Conservation (phyloP, 1,139 yeast genomes). For the Kurtzmaniella quercitrusa region DNA sequence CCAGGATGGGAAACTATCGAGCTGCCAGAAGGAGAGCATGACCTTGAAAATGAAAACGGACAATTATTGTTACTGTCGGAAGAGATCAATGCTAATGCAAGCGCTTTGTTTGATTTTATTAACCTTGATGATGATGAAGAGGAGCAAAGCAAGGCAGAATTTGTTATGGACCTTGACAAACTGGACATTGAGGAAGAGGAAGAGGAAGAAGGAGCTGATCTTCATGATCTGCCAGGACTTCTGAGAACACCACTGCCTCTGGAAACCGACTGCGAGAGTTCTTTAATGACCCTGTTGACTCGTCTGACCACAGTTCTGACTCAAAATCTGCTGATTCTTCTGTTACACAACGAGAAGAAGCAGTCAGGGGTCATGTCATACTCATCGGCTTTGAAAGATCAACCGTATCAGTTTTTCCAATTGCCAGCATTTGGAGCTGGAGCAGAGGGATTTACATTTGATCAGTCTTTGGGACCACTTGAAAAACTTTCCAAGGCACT, state of each 20-base stretch:
- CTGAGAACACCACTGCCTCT: conserved; percentile 41
- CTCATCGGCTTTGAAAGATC: conserved; percentile 5
- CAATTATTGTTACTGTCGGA: conserved; percentile 4
- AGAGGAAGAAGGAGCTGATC: conserved; percentile 22
- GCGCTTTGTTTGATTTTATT: conserved; percentile 2
- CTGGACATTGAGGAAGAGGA: conserved; percentile 21
- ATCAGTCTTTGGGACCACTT: conserved; percentile 11
- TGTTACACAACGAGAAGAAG: conserved; percentile 12
- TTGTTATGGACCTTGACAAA: conserved; percentile 7
- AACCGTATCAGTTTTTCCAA: conserved; percentile 21
- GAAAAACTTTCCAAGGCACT: conserved; percentile 11
- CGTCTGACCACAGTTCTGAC: conserved; percentile 43
- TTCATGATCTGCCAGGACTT: conserved; percentile 23
- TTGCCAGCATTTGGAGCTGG: conserved; percentile 23
- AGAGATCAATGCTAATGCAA: conserved; percentile 1
- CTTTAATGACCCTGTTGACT: conserved; percentile 38
- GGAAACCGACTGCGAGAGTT: conserved; percentile 31
- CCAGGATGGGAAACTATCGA: conserved; percentile 6
- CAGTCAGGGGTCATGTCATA: too few species aligned
- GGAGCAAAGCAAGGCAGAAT: conserved; percentile 16
- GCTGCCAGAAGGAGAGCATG: conserved; percentile 6
- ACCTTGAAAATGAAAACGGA: conserved; percentile 4
- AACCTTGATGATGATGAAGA: conserved; percentile 4
- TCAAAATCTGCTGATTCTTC: conserved; percentile 15
- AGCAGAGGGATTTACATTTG: conserved; percentile 16